Conservation (phyloP, 2,329 filamentous ascomycete species). For the Stachybotrys chartarum region DNA sequence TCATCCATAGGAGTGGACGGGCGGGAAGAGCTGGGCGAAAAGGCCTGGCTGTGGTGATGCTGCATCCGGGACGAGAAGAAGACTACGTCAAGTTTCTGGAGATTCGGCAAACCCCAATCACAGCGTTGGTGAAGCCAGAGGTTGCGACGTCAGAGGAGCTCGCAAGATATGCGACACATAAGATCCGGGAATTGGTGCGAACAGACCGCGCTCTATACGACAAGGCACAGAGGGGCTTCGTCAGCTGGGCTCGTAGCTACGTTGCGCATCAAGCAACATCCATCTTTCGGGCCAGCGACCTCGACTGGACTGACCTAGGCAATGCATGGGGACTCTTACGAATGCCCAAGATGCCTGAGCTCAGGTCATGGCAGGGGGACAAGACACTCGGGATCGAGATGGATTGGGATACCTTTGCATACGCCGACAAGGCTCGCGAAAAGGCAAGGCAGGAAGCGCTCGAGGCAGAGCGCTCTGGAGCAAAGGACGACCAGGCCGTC, state of each 20-base stretch:
- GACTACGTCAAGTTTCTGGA: constrained; percentile 85
- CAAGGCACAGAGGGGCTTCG: constrained; percentile 85
- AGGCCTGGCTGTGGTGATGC: constrained; percentile 77
- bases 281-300: constrained; percentile 76
- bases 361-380: constrained; percentile 66
- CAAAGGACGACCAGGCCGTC: constrained; percentile 28
- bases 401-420: constrained; percentile 61
- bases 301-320: constrained; percentile 80
- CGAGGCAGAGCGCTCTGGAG: constrained; percentile 34
- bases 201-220: constrained; percentile 61
- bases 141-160: constrained; percentile 54
- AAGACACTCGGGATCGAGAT: constrained; percentile 54
- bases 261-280: constrained; percentile 84
- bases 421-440: constrained; percentile 66
- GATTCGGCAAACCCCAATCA: constrained; percentile 79
- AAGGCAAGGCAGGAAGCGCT: constrained; percentile 54
- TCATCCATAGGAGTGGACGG: constrained; percentile 87
- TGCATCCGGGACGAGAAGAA: constrained; percentile 79
- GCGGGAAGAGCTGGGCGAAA: constrained; percentile 83
- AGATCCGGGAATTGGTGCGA: constrained; percentile 52
- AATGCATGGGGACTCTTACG: constrained; percentile 79
- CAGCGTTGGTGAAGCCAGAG: constrained; percentile 48
- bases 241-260: constrained; percentile 89
- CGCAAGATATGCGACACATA: constrained; percentile 47
- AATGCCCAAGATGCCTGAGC: constrained; percentile 90